These are phyloP conservation scores for Fusarium chuoi DNA, from an alignment of 2,329 filamentous ascomycete species.

Conservation along the genomic window DNA sequence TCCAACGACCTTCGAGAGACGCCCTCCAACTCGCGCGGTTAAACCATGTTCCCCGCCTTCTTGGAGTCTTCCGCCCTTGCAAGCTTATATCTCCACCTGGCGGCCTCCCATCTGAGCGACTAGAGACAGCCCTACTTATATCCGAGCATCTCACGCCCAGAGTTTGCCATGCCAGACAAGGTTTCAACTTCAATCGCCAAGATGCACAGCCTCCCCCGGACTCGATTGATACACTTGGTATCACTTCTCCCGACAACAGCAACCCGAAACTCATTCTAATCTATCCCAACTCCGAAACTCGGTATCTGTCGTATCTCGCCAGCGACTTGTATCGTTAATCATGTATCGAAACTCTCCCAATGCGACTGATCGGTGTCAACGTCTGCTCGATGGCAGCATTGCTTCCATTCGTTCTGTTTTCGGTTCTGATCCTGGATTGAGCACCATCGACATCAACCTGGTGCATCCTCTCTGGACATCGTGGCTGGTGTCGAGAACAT, in stretches of 20 bases:
- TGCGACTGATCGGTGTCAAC: neutral
- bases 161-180: neutral
- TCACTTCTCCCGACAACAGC: neutral
- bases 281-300: neutral
- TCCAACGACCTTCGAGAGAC: neutral
- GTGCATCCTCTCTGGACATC: neutral
- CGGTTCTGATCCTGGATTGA: neutral
- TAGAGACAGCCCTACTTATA: slow-evolving; percentile 18
- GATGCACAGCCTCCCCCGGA: neutral
- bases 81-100: slow-evolving; percentile 14
- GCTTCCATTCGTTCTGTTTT: neutral
- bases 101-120: slow-evolving; percentile 25
- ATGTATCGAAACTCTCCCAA: neutral
- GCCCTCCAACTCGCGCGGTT: slow-evolving; percentile 9
- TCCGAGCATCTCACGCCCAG: slow-evolving; percentile 3
- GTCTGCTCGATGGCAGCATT: neutral
- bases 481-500: neutral
- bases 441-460: neutral
- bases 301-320: neutral
- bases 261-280: neutral
- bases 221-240: neutral
- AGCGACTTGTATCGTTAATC: neutral
- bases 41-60: slow-evolving; percentile 13
- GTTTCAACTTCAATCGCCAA: neutral
- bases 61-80: neutral